Conservation (phyloP, 176 grass and related monocot species). For the Secale cereale region DNA sequence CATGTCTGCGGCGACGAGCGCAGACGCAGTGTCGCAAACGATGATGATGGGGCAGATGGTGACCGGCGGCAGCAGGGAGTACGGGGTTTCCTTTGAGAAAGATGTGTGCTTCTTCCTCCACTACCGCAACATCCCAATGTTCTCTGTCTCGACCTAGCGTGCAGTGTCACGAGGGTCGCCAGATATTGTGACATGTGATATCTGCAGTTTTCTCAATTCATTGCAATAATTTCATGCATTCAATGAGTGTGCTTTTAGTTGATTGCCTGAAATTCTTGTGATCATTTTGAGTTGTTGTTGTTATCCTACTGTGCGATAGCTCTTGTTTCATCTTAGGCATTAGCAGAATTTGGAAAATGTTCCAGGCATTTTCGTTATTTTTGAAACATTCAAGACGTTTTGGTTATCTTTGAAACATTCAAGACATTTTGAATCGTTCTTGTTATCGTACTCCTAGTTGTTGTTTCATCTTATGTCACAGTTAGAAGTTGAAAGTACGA, state of each 20-base stretch:
- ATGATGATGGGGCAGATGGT: conserved; percentile 19
- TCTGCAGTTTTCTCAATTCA: background rate
- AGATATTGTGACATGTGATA: background rate
- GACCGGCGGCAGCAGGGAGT: background rate
- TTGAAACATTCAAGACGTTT: no score
- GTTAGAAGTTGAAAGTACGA: no score
- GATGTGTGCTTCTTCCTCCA: conserved; percentile 35
- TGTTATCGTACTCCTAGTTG: no score
- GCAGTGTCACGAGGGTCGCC: background rate
- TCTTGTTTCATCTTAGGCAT: no score
- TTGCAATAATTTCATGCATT: background rate
- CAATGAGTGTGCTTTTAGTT: background rate
- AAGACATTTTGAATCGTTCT: no score
- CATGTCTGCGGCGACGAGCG: background rate
- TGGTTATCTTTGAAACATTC: no score
- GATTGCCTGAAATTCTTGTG: background rate
- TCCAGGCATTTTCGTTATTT: no score
- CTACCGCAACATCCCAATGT: conserved; percentile 26
- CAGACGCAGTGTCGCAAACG: background rate
- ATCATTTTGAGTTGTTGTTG: no score
- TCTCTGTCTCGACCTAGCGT: conserved; percentile 49
- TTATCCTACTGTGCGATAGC: no score
- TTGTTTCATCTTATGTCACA: no score
- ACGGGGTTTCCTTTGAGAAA: background rate
- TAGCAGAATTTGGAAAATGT: no score